Evolutionary conservation across 257 asterid genomes (phyloP).

Genomic region (Apocynum venetum): DNA sequence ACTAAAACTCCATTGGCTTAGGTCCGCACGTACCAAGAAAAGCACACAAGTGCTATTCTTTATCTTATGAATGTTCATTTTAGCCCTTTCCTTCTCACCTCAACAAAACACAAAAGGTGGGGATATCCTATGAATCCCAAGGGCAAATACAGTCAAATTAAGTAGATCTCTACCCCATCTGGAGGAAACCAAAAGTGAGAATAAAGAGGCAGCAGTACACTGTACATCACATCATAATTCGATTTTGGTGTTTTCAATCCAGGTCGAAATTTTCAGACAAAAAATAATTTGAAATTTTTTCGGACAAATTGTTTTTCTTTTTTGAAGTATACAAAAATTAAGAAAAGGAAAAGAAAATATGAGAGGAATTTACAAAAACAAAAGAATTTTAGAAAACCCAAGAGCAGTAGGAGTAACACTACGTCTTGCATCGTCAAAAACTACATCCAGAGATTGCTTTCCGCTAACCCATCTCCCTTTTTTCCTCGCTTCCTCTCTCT

Average conservation of each 20-base stretch:
- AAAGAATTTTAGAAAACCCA: slow-evolving; percentile 12
- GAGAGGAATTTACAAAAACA: slow-evolving; percentile 3
- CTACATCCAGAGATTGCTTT: slow-evolving; percentile 27
- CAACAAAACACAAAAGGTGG: not conserved
- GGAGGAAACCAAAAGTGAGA: slow-evolving; percentile 18
- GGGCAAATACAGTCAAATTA: slow-evolving; percentile 7
- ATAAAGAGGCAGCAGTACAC: slow-evolving; percentile 14
- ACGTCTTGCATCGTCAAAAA: slow-evolving; percentile 15
- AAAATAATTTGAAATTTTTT: not conserved
- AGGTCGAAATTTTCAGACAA: slow-evolving; percentile 6
- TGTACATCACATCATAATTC: not conserved
- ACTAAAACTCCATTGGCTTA: not conserved
- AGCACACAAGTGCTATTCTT: not conserved
- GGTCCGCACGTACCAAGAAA: slow-evolving; percentile 8
- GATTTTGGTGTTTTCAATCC: not conserved
- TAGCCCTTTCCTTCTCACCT: not conserved
- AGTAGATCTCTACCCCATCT: slow-evolving; percentile 12
- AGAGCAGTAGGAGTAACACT: not conserved
- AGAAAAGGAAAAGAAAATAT: not conserved
- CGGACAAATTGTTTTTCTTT: not conserved
- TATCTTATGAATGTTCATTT: slow-evolving; percentile 9
- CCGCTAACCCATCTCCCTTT: slow-evolving; percentile 19
- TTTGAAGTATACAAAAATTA: too few species aligned
- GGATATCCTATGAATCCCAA: not conserved
- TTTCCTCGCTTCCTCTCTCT: slow-evolving; percentile 17